Base-by-base conservation (phyloP, 2,329 filamentous ascomycete genomes). In the Escovopsis weberi region DNA sequence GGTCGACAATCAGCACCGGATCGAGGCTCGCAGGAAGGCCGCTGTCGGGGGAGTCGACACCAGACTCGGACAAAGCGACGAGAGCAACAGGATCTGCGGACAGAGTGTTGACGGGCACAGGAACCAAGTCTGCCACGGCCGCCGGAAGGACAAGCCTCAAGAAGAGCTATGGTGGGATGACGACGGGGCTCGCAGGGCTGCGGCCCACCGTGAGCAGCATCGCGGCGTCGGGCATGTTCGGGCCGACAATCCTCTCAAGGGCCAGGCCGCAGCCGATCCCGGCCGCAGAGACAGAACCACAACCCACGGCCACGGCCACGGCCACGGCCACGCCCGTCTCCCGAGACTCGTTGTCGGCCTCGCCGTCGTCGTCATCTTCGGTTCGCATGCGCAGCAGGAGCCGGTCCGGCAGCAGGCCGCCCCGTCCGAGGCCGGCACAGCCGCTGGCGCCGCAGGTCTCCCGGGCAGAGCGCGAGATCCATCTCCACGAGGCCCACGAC, bases 31-130 rank as follows among this genome's bases (percentile, higher is more conserved):
- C 35, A 23, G 35, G 15, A 32, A 53, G 57, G 43, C 63, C 66
- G 18, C 51, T 56, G 37, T 54, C 56, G 32, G 49, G 59, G 26
- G 55, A 55, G 30, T 52, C 52, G 3, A 65, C 65, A 2, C 64
- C 65, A 4, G 69, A 72, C 49, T 66, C 68, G 7, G 62, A 67
- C 42, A 70, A 70, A 11, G 11, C 11, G 57, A 46, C 43, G 33
- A 46, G 34, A 30, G 42, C 50, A 50, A 41, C 45, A 26, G 45
- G 42, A 38, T 41, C 45, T 15, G 37, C 42, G 32, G 45, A 46
- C 26, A 43, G 45, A 39, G 45, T 46, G 45, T 44, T 46, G 45
- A 46, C 45, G n/a, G 45, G 45, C 33, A 46, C 45, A 44, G 45
- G 45, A 46, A 46, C 45, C 35, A 39, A 39, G 35, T 39, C 45